Evolutionary conservation across 306 rosid genomes (phyloP), one percentile per base, ranked within the genome.

Genomic region (Lagenaria siceraria): DNA sequence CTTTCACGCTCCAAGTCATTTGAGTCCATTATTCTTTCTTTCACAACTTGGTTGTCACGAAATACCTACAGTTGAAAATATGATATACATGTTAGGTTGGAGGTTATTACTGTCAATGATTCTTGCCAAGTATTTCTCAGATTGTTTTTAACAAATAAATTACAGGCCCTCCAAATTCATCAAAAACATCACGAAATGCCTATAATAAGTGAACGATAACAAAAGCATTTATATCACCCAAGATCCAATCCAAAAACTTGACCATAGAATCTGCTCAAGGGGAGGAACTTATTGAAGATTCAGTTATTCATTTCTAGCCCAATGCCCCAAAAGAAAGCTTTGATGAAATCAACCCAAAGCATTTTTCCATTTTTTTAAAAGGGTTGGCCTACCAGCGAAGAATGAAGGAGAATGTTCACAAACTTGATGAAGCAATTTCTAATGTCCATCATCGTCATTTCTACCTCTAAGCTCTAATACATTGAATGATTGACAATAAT

Each of bases 1-100:
- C 97, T 92, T 84, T 95, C 99, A 75, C 99, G 93, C 91, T 95
- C 99, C 86, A 95, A 78, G 85, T 92, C 99, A 87, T 92, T 95
- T 0, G 99, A 95, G 85, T 95, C 99, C 99, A 95, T 95, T 69
- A 95, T 95, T 85, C 99, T 92, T 85, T 95, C 99, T 78, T 88
- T 96, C 8, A 92, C 96, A 84, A 89, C 82, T 84, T 95, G 96
- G 77, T 95, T 95, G 82, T 92, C 99, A 24, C 97, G 99, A 81
- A 95, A 95, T 46, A 92, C 97, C 97, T 92, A 88, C 89, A 80
- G 31, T 42, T 73, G 81, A 75, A 22, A 72, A 79, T 60, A 51
- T 81, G 51, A 77, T 25, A 83, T 14, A 43, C 40, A 31, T 25
- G 8, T 46, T 48, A 71, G 58, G 75, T 71, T 13, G 24, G 59